Evolutionary conservation across 2,329 filamentous ascomycete genomes (phyloP).

Genomic region (Eurotiales sp.): DNA sequence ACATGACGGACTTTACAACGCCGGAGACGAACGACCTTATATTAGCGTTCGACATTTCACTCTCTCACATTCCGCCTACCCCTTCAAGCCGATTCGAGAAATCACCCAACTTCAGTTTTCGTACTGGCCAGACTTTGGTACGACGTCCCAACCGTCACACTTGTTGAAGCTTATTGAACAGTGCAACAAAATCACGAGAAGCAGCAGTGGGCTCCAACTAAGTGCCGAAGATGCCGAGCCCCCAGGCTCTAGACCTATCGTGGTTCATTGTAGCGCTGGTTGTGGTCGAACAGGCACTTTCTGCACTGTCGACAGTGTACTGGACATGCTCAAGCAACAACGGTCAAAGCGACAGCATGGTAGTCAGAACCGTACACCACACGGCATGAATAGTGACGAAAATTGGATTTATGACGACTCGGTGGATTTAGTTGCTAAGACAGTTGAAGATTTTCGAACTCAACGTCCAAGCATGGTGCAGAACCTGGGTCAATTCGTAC

Average conservation of each 20-base stretch:
- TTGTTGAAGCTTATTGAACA: slow-evolving; percentile 86
- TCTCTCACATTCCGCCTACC: slow-evolving; percentile 69
- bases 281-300: slow-evolving; percentile 96
- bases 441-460: slow-evolving; percentile 83
- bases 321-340: slow-evolving; percentile 95
- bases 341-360: slow-evolving; percentile 34
- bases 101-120: slow-evolving; percentile 93
- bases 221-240: slow-evolving; percentile 54
- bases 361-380: neutral
- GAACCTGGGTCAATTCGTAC: slow-evolving; percentile 84
- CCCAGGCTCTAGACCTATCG: slow-evolving; percentile 60
- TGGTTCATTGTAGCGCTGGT: slow-evolving; percentile 94
- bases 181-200: slow-evolving; percentile 63
- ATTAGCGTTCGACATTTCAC: slow-evolving; percentile 86
- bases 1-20: slow-evolving; percentile 25
- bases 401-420: slow-evolving; percentile 66
- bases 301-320: slow-evolving; percentile 91
- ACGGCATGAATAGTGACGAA: slow-evolving; percentile 18
- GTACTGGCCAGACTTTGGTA: slow-evolving; percentile 96
- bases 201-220: slow-evolving; percentile 23
- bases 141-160: slow-evolving; percentile 82
- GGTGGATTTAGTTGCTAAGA: slow-evolving; percentile 76
- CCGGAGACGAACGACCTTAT: slow-evolving; percentile 60
- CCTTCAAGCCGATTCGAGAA: slow-evolving; percentile 83
- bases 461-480: slow-evolving; percentile 97